Evolutionary conservation across 768 basidiomycete species (phyloP).

Genomic region (Boletus subparvulus): DNA sequence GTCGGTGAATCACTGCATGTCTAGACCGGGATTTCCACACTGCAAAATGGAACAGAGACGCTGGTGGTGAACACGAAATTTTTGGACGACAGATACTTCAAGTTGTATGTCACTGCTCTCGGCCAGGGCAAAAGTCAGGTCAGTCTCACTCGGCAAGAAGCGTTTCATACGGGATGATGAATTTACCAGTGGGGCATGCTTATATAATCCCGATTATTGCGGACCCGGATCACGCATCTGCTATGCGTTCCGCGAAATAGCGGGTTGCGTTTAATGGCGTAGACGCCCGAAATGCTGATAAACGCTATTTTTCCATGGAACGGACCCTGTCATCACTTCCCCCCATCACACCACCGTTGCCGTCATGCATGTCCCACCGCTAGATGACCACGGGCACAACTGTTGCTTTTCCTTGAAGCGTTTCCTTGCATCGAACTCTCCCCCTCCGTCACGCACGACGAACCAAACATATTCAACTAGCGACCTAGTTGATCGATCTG

Average conservation of each 20-base stretch:
- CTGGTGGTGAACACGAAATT: background rate
- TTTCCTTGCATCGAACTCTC: conserved; percentile 12
- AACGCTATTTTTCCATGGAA: conserved; percentile 27
- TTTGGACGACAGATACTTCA: background rate
- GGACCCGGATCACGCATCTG: conserved; percentile 30
- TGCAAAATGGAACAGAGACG: background rate
- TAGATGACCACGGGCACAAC: conserved; percentile 22
- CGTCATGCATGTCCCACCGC: conserved; percentile 24
- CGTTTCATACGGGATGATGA: conserved; percentile 4
- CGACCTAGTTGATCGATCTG: background rate
- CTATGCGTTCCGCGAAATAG: conserved; percentile 16
- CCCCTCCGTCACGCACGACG: background rate
- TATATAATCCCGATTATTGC: conserved; percentile 29
- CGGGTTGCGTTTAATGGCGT: conserved; percentile 8
- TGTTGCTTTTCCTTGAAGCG: conserved; percentile 25
- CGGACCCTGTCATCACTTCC: background rate
- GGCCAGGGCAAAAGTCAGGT: background rate
- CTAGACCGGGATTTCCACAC: background rate
- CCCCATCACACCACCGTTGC: conserved; percentile 5
- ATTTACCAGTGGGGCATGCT: conserved; percentile 5
- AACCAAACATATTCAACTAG: background rate
- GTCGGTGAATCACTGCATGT: background rate
- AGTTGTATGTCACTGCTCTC: background rate
- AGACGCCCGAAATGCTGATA: conserved; percentile 30
- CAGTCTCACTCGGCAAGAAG: conserved; percentile 6